Conservation (phyloP, 2,329 filamentous ascomycete genomes). For the Botryosphaeria agaves region DNA sequence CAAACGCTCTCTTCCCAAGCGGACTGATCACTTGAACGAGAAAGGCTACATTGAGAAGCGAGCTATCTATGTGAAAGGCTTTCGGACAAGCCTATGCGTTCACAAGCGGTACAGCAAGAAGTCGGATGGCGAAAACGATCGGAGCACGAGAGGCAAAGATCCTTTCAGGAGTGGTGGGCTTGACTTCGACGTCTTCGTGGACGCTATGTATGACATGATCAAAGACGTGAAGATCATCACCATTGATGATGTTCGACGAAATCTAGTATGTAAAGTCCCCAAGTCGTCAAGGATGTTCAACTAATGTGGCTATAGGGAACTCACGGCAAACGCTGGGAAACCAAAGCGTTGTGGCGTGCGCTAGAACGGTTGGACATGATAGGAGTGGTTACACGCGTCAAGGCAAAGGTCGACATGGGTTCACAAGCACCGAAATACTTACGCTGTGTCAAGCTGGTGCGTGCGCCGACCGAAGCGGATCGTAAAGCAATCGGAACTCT, state of each 20-base stretch:
- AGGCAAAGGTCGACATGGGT: no score
- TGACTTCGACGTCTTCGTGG: conserved; percentile 31
- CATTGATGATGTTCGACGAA: conserved; percentile 32
- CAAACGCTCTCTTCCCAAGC: conserved; percentile 44
- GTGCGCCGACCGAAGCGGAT: conserved; percentile 17
- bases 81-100: conserved; percentile 38
- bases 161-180: conserved; percentile 21
- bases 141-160: conserved; percentile 8
- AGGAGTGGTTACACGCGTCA: conserved; percentile 21
- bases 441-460: conserved; percentile 22
- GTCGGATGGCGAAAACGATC: conserved; percentile 6
- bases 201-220: conserved; percentile 29
- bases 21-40: conserved; percentile 37
- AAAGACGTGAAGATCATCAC: conserved; percentile 33
- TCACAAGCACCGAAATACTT: no score
- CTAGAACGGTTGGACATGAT: conserved; percentile 20
- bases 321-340: conserved; percentile 17
- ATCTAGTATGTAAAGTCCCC: no score
- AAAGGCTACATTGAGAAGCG: conserved; percentile 47
- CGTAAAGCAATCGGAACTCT: conserved; percentile 6
- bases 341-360: conserved; percentile 19
- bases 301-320: no score
- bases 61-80: conserved; percentile 26
- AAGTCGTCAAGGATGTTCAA: no score
- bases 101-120: conserved; percentile 31